These are phyloP conservation scores for Monilinia laxa DNA, from an alignment of 2,329 filamentous ascomycete genomes.

Conservation along the genomic window DNA sequence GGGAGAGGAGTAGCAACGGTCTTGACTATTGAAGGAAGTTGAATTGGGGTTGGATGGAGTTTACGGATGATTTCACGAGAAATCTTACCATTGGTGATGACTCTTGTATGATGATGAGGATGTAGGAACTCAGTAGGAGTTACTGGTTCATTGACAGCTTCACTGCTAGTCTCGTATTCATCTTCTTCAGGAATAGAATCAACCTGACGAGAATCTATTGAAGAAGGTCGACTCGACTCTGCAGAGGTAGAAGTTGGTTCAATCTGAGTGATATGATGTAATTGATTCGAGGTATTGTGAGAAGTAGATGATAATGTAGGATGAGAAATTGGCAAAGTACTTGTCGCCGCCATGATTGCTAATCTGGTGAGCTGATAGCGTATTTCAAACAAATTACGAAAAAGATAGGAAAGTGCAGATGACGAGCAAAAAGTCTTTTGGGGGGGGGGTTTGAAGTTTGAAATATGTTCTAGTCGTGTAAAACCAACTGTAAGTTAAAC, in stretches of 20 bases:
- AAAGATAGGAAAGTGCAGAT: slow-evolving; percentile 17
- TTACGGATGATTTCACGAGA: slow-evolving; percentile 18
- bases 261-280: slow-evolving; percentile 15
- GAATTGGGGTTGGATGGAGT: neutral
- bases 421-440: neutral
- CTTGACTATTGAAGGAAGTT: slow-evolving; percentile 31
- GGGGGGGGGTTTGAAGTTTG: neutral
- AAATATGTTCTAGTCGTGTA: neutral
- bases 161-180: slow-evolving; percentile 58
- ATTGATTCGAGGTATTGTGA: slow-evolving; percentile 9
- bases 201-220: slow-evolving; percentile 42
- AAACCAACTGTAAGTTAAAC: neutral
- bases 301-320: slow-evolving; percentile 14
- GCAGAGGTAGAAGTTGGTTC: slow-evolving; percentile 23
- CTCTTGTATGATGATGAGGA: slow-evolving; percentile 52
- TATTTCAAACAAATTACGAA: neutral
- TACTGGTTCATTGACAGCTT: slow-evolving; percentile 58
- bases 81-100: slow-evolving; percentile 24
- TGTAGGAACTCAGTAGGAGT: slow-evolving; percentile 60
- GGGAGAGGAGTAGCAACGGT: slow-evolving; percentile 30
- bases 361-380: neutral
- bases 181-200: slow-evolving; percentile 58
- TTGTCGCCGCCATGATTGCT: slow-evolving; percentile 22
- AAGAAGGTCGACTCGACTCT: slow-evolving; percentile 29
- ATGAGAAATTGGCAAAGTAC: slow-evolving; percentile 13